Percentiles rank a stretch among this genome's conserved stretches.
Conservation (phyloP, 805 yeast species). For the Sugiyamaella valdiviana region DNA sequence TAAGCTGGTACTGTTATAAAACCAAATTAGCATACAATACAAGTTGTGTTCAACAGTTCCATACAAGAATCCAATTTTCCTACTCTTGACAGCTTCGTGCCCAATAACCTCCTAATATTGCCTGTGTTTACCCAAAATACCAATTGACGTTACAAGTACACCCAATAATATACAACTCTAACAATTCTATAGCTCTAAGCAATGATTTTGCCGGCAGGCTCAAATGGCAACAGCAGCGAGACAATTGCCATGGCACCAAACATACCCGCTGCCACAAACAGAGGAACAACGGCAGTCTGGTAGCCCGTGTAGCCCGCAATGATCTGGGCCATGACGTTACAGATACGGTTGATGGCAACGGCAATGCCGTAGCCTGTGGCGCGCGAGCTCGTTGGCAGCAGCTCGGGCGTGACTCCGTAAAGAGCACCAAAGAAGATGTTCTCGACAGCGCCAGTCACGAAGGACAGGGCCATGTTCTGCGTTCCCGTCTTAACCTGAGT, state of each 20-base stretch:
- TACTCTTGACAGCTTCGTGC: too few relatives aligned
- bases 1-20: too few relatives aligned
- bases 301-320: slow-evolving; percentile 44
- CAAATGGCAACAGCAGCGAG: slow-evolving; percentile 44
- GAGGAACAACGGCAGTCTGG: slow-evolving; percentile 42
- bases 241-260: slow-evolving; percentile 42
- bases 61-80: too few relatives aligned
- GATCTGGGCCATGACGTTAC: slow-evolving; percentile 44
- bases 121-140: too few relatives aligned
- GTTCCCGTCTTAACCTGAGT: slow-evolving; percentile 53
- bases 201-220: slow-evolving; percentile 28
- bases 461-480: slow-evolving; percentile 44
- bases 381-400: slow-evolving; percentile 33
- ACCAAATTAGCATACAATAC: too few relatives aligned
- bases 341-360: slow-evolving; percentile 39
- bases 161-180: not conserved
- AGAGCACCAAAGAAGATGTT: slow-evolving; percentile 37
- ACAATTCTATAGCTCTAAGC: slow-evolving; percentile 3
- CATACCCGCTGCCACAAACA: slow-evolving; percentile 43
- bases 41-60: too few relatives aligned
- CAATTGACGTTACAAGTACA: too few relatives aligned
- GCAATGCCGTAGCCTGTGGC: slow-evolving; percentile 49
- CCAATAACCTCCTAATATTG: too few relatives aligned
- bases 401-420: slow-evolving; percentile 47
- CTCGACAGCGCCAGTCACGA: slow-evolving; percentile 27